phyloP scores from a whole-genome alignment of 2,329 filamentous ascomycete species.

The Apiospora sp. region DNA sequence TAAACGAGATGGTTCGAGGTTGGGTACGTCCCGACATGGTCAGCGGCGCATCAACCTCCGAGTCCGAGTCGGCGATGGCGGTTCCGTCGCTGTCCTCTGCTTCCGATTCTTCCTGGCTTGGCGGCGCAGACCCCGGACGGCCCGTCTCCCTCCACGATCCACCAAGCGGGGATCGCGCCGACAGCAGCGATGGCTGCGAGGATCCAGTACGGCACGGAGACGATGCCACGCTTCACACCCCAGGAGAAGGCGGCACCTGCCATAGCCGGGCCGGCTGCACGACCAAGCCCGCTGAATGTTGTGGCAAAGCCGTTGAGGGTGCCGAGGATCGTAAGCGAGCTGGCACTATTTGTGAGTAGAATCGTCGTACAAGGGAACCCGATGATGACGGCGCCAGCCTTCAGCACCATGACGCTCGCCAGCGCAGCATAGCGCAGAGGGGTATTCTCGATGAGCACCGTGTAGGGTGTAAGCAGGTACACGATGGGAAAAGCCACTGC shows the following conservation, averaged over 20 bases:
- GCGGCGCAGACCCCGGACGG: constrained; percentile 47
- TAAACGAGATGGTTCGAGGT: constrained; percentile 21
- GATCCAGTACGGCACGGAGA: constrained; percentile 83
- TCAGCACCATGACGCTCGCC: constrained; percentile 73
- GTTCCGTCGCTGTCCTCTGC: constrained; percentile 41
- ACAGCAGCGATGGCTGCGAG: constrained; percentile 70
- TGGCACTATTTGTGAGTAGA: constrained; percentile 85
- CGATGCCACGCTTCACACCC: constrained; percentile 78
- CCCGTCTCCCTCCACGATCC: constrained; percentile 78
- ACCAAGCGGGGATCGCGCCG: constrained; percentile 76
- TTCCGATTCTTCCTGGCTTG: constrained; percentile 38
- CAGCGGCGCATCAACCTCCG: background rate
- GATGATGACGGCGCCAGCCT: constrained; percentile 80
- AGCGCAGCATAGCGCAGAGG: constrained; percentile 66
- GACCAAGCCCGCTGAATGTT: constrained; percentile 79
- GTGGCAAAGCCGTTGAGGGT: constrained; percentile 93
- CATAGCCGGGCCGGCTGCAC: constrained; percentile 79
- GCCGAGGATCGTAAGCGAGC: constrained; percentile 78
- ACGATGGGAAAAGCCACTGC: constrained; percentile 73
- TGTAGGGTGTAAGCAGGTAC: constrained; percentile 85
- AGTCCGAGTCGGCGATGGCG: constrained; percentile 17
- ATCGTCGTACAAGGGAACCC: constrained; percentile 92
- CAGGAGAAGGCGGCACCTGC: constrained; percentile 77
- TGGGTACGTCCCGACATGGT: background rate
- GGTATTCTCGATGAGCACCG: constrained; percentile 65